A percentile compares a stretch with the other conserved stretches of the same genome.
These are phyloP conservation scores for Xylaria arbuscula DNA, from an alignment of 2,329 filamentous ascomycete species.

Conservation along the genomic window DNA sequence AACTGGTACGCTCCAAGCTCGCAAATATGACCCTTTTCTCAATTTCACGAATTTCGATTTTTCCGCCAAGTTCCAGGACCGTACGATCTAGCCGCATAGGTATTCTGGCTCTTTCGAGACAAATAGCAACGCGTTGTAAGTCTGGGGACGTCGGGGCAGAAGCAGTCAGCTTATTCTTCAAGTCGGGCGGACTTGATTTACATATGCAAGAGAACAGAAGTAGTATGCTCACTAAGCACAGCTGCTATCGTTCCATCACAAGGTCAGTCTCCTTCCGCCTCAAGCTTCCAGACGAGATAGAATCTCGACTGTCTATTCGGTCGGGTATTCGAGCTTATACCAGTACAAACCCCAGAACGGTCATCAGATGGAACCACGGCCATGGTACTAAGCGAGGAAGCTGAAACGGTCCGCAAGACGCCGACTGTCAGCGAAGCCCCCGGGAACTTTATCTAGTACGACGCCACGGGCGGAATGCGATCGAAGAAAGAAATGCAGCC, in stretches of 20 bases:
- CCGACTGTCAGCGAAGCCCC: slow-evolving; percentile 1
- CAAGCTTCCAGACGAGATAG: slow-evolving; percentile 9
- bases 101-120: slow-evolving; percentile 10
- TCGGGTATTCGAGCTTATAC: slow-evolving; percentile 20
- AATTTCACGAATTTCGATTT: slow-evolving; percentile 22
- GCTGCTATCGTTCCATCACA: slow-evolving; percentile 6
- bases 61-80: slow-evolving; percentile 5
- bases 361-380: slow-evolving; percentile 8
- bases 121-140: slow-evolving; percentile 21
- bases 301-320: slow-evolving; percentile 3
- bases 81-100: slow-evolving; percentile 17
- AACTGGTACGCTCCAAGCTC: slow-evolving; percentile 4
- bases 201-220: slow-evolving; percentile 28
- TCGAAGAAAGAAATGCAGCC: neutral
- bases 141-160: slow-evolving; percentile 6
- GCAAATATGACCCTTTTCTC: slow-evolving; percentile 29
- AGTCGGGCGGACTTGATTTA: slow-evolving; percentile 20
- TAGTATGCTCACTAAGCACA: slow-evolving; percentile 30
- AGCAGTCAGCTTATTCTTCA: slow-evolving; percentile 33
- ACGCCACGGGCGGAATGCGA: slow-evolving; percentile 4
- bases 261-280: slow-evolving; percentile 3
- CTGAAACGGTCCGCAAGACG: slow-evolving; percentile 3
- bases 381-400: slow-evolving; percentile 16
- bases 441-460: neutral
- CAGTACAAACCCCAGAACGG: neutral